These are phyloP conservation scores for Colletotrichum graminicola DNA, from an alignment of 2,329 filamentous ascomycete genomes.

Conservation along the genomic window DNA sequence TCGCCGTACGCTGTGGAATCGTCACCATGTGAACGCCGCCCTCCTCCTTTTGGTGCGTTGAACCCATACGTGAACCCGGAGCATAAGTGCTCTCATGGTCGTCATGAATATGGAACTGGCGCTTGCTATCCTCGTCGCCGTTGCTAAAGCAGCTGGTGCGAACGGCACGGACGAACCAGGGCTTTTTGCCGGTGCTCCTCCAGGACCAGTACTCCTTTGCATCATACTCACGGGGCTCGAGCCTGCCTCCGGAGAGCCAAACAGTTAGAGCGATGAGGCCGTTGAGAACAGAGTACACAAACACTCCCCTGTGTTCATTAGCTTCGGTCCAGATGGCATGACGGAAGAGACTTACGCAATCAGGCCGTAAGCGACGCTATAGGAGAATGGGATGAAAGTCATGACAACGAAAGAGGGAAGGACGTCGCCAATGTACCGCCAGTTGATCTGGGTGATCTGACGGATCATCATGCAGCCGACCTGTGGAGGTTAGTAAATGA, in stretches of 20 bases:
- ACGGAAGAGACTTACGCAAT: conserved; percentile 68
- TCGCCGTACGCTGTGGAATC: conserved; percentile 39
- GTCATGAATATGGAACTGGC: conserved; percentile 40
- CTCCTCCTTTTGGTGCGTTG: conserved; percentile 40
- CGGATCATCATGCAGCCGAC: conserved; percentile 84
- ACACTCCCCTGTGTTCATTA: conserved; percentile 58
- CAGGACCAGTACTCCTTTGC: conserved; percentile 69
- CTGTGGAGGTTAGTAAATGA: conserved; percentile 48
- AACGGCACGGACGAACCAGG: conserved; percentile 60
- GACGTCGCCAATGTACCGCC: conserved; percentile 81
- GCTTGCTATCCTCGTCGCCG: conserved; percentile 46
- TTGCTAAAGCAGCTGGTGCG: conserved; percentile 45
- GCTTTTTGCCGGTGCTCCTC: conserved; percentile 61
- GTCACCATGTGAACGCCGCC: conserved; percentile 40
- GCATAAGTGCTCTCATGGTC: conserved; percentile 41
- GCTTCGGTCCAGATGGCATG: neutral
- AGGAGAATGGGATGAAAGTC: conserved; percentile 81
- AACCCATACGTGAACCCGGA: conserved; percentile 37
- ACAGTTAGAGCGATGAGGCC: conserved; percentile 60
- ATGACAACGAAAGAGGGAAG: conserved; percentile 82
- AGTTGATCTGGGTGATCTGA: conserved; percentile 80
- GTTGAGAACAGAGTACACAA: conserved; percentile 66
- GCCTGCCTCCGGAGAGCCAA: conserved; percentile 55
- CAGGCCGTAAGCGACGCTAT: conserved; percentile 82
- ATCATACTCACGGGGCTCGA: conserved; percentile 65